Evolutionary conservation across 257 asterid genomes (phyloP).

Genomic region (Haberlea rhodopensis): DNA sequence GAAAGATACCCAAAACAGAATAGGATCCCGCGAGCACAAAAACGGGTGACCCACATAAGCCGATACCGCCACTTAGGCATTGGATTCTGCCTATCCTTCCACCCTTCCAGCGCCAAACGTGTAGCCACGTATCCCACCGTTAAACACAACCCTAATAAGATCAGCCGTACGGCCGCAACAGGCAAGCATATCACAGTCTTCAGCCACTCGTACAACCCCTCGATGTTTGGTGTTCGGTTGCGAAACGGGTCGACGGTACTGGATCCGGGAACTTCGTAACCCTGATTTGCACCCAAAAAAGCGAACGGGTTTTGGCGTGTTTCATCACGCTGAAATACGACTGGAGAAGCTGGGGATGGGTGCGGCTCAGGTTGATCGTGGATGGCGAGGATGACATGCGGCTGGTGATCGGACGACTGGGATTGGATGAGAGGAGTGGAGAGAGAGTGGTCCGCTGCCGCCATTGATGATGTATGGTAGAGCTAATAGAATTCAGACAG

Average conservation of each 20-base stretch:
- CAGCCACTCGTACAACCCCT: constrained; percentile 87
- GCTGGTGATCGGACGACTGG: constrained; percentile 25
- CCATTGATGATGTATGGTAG: constrained; percentile 22
- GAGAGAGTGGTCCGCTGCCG: constrained; percentile 41
- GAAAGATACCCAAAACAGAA: constrained; percentile 77
- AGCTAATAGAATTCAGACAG: constrained; percentile 10
- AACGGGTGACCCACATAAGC: constrained; percentile 84
- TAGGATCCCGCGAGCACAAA: constrained; percentile 69
- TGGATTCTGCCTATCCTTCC: constrained; percentile 79
- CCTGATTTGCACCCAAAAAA: constrained; percentile 57
- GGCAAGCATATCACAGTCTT: constrained; percentile 81
- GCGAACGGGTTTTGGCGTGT: constrained; percentile 44
- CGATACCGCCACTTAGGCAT: constrained; percentile 88
- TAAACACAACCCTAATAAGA: constrained; percentile 63
- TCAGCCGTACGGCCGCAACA: constrained; percentile 55
- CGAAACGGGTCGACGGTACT: constrained; percentile 76
- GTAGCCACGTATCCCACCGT: constrained; percentile 67
- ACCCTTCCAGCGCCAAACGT: constrained; percentile 56
- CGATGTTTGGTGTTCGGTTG: constrained; percentile 57
- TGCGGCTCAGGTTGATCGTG: constrained; percentile 33
- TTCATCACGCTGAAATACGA: constrained; percentile 29
- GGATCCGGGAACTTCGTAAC: constrained; percentile 62
- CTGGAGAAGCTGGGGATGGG: constrained; percentile 3
- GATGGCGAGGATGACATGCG: constrained; percentile 55
- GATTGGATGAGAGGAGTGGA: constrained; percentile 54